These are phyloP conservation scores for Brassica juncea DNA, from an alignment of 345 rosid species.

Conservation along the genomic window DNA sequence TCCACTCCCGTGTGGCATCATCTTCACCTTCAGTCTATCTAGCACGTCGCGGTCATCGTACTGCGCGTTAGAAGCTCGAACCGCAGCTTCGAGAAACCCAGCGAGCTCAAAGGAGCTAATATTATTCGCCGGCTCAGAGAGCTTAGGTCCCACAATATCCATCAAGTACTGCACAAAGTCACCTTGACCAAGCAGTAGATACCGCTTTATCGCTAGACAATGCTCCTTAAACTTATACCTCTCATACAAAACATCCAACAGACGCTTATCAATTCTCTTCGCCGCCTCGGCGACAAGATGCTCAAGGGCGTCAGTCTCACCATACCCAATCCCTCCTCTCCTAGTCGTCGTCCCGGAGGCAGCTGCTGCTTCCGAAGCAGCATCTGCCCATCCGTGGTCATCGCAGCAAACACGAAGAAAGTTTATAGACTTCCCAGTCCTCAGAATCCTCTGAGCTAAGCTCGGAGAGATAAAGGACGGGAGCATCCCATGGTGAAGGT, in stretches of 20 bases:
- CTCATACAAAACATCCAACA: constrained; percentile 77
- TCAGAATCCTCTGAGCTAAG: constrained; percentile 84
- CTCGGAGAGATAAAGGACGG: constrained; percentile 90
- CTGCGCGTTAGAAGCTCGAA: constrained; percentile 96
- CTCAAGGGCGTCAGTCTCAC: constrained; percentile 96
- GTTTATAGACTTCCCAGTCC: constrained; percentile 97
- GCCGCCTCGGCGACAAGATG: constrained; percentile 86
- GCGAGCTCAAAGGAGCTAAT: constrained; percentile 94
- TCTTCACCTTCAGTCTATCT: constrained; percentile 86
- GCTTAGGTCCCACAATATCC: constrained; percentile 93
- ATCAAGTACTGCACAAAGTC: constrained; percentile 95
- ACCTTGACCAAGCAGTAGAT: constrained; percentile 95
- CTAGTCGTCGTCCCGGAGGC: constrained; percentile 93
- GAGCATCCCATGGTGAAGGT: constrained; percentile 82
- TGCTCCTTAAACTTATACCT: constrained; percentile 89
- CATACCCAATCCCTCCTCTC: constrained; percentile 92
- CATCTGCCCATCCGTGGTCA: constrained; percentile 94
- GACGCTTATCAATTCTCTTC: constrained; percentile 91
- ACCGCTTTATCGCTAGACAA: constrained; percentile 93
- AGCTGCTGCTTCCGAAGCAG: constrained; percentile 86
- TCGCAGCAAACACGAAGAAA: constrained; percentile 95
- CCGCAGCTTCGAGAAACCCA: constrained; percentile 88
- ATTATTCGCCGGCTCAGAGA: constrained; percentile 96
- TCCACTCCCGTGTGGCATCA: constrained; percentile 93
- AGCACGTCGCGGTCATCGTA: constrained; percentile 91